These are phyloP conservation scores for Colletotrichum karsti DNA, from an alignment of 2,329 filamentous ascomycete species.

Conservation along the genomic window DNA sequence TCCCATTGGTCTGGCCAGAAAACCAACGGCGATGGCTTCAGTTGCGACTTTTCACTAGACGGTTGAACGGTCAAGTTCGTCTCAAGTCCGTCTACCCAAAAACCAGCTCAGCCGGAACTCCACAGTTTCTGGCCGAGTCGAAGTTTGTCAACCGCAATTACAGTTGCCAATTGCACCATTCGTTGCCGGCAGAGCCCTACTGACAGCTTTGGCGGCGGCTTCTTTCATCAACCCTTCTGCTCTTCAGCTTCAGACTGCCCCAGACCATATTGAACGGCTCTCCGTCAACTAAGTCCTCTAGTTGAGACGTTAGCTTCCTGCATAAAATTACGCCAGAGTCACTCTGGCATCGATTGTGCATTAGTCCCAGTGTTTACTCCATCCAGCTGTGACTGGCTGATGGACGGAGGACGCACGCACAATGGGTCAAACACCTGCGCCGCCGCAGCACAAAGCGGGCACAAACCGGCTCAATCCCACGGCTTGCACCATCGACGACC, in stretches of 20 bases:
- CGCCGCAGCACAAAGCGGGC: constrained; percentile 27
- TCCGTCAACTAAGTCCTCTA: constrained; percentile 14
- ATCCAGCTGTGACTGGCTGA: constrained; percentile 17
- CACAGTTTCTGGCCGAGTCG: neutral
- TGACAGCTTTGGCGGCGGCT: neutral
- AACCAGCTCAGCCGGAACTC: neutral
- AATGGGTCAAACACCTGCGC: constrained; percentile 24
- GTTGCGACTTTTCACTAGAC: neutral
- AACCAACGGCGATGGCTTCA: neutral
- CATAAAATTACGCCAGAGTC: constrained; percentile 22
- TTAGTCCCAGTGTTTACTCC: constrained; percentile 18
- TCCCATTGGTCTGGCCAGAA: neutral
- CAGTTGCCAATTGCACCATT: neutral
- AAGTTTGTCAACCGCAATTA: neutral
- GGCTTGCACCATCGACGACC: constrained; percentile 18
- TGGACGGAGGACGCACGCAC: constrained; percentile 2
- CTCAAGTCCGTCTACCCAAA: neutral
- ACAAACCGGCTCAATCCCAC: constrained; percentile 22
- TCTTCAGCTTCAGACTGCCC: constrained; percentile 6
- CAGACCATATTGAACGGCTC: neutral
- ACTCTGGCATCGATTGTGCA: constrained; percentile 15
- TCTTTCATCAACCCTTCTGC: neutral
- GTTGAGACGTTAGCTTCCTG: constrained; percentile 27
- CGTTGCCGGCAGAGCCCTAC: neutral
- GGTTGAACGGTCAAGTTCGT: neutral